Base-by-base conservation (phyloP, 2,329 filamentous ascomycete species). In the Endocalyx cinctus region DNA sequence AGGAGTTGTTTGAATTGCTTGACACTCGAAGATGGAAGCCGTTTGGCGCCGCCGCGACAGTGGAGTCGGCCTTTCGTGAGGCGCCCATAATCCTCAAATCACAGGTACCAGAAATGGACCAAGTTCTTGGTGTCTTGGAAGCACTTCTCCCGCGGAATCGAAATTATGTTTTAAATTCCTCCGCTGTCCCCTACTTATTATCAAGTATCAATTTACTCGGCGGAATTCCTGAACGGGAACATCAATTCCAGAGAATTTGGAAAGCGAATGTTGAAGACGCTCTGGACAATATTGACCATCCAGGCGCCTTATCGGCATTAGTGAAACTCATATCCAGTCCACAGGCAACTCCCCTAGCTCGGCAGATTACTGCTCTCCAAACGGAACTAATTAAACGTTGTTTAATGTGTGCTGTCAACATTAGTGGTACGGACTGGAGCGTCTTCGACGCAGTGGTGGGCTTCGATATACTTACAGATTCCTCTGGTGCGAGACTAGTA, bases 141-240 rank as follows among this genome's bases (percentile, higher is more conserved):
- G 43, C 47, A 1, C 77, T 84, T 26, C 59, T 83, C 5, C 57
- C 66, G 14, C 62, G 75, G 1, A 65, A 80, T 39, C 64, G 83
- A 11, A 64, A 73, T 0, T 60, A 65, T 2, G 62, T 92, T 12
- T 60, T 89, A 3, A 59, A 72, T 2, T 88, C 86, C 0, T 76
- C 84, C 0, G 89, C 87, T 1, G 75, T 77, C 0, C 59, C 72
- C 2, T 72, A 81, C 31, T 57, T 95, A 0, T 64, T 88, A 6
- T 74, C 79, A 1, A 76, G 79, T 10, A 63, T 94, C 0, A 72
- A 79, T 29, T 57, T 72, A 1, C 63, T 80, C 25, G 69, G 72
- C 2, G 54, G 63, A 18, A 62, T 66, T 12, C 57, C 58, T 25
- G 62, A 47, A 34, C 64, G 56, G 35, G 53, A 54, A 1, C 45